Evolutionary conservation across 148 eudicot species (phyloP), one percentile per base, ranked within the genome.

Genomic region (Fagopyrum esculentum): DNA sequence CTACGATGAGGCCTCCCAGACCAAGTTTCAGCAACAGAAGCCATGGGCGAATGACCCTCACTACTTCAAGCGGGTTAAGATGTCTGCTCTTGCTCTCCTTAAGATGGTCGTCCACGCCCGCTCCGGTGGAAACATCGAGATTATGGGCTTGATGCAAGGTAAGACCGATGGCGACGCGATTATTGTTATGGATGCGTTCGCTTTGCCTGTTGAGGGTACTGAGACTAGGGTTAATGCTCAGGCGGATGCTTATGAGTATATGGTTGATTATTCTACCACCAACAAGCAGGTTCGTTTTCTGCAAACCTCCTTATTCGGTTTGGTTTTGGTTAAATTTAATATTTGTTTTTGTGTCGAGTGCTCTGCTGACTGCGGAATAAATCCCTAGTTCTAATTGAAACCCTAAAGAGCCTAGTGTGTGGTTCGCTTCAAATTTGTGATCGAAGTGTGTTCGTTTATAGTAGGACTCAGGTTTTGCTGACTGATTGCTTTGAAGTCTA

Each of bases 191-290:
- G 99, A 95, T 74, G 94, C 99, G 52, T 95, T 95, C 77, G 99
- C 99, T 12, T 82, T 92, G 50, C 99, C 97, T 5, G 98, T 92
- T 70, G 99, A 92, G 68, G 98, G 98, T 0, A 92, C 99, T 4
- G 98, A 95, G 46, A 95, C 99, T 84, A 86, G 99, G 89, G 99
- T 95, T 83, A 95, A 95, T 84, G 97, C 97, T 1, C 99, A 95
- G 80, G 93, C 93, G 56, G 99, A 95, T 87, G 96, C 98, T 11
- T 90, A 95, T 76, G 97, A 92, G 79, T 95, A 92, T 74, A 95
- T 95, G 99, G 94, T 90, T 76, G 99, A 93, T 45, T 95, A 95
- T 75, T 92, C 98, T n/a, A 82, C 79, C 80, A 90, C 93, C 45
- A 90, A 90, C 78, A 89, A 95, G 71, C 92, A 90, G 96, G 98